phyloP scores from a whole-genome alignment of 2,329 filamentous ascomycete genomes.

The Alternaria solani region DNA sequence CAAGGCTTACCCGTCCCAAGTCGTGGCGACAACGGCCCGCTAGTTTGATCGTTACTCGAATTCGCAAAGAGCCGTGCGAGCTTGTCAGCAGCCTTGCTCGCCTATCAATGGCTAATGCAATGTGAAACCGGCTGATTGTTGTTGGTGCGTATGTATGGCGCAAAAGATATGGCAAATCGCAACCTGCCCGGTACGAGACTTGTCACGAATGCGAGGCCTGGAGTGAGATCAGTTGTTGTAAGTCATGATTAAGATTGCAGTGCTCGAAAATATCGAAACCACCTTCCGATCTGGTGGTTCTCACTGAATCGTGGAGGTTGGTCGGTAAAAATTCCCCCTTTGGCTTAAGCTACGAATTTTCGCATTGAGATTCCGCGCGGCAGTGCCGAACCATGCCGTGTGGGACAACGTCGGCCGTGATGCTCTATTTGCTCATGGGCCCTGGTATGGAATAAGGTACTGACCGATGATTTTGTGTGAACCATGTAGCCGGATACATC shows the following conservation, averaged over 20 bases:
- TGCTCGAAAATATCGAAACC: conserved; percentile 1
- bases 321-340: conserved; percentile 3
- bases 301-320: conserved; percentile 1
- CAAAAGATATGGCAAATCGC: conserved; percentile 9
- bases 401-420: conserved; percentile 6
- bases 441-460: conserved; percentile 5
- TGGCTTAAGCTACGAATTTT: not conserved
- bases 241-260: conserved; percentile 8
- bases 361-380: conserved; percentile 3
- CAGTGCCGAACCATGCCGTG: conserved; percentile 14
- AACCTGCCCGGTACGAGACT: not conserved
- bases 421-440: conserved; percentile 2
- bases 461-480: conserved; percentile 10
- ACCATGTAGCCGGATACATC: conserved; percentile 11
- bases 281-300: not conserved
- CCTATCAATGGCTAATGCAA: conserved; percentile 18
- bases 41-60: conserved; percentile 28
- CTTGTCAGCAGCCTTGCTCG: conserved; percentile 21
- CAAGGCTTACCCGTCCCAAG: conserved; percentile 33
- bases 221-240: not conserved
- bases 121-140: conserved; percentile 2
- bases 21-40: conserved; percentile 34
- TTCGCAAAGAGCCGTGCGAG: conserved; percentile 20
- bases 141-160: conserved; percentile 13
- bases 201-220: not conserved